Evolutionary conservation across 345 rosid genomes (phyloP).

Genomic region (Euphorbia lathyris): DNA sequence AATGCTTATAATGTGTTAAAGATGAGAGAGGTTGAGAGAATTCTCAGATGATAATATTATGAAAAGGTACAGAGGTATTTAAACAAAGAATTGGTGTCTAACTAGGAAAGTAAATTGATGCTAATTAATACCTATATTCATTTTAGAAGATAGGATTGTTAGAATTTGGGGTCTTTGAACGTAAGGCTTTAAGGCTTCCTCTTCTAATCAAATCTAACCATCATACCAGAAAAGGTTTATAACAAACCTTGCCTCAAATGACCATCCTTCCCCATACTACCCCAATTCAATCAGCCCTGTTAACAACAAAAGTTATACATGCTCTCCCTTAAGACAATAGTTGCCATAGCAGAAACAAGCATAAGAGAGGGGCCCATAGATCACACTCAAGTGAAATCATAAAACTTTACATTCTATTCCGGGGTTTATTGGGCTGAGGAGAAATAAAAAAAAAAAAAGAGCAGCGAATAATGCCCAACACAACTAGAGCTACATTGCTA

Average conservation of each 20-base stretch:
- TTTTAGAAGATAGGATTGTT: background rate
- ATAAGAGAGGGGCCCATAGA: background rate
- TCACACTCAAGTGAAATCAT: background rate
- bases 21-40: no score
- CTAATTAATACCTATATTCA: no score
- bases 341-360: background rate
- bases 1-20: conserved; percentile 14
- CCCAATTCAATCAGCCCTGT: background rate
- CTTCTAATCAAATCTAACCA: background rate
- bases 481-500: no score
- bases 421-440: background rate
- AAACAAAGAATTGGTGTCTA: no score
- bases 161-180: background rate
- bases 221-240: background rate
- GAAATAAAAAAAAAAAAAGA: background rate
- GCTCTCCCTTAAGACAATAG: background rate
- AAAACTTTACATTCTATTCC: no score
- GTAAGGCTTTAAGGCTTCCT: background rate
- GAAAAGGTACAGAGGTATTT: no score
- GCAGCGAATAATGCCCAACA: background rate
- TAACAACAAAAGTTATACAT: background rate
- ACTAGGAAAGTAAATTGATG: no score
- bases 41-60: no score
- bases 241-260: background rate
- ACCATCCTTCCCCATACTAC: background rate